Evolutionary conservation across 805 yeast species (phyloP).

Genomic region (Yamadazyma olivae): DNA sequence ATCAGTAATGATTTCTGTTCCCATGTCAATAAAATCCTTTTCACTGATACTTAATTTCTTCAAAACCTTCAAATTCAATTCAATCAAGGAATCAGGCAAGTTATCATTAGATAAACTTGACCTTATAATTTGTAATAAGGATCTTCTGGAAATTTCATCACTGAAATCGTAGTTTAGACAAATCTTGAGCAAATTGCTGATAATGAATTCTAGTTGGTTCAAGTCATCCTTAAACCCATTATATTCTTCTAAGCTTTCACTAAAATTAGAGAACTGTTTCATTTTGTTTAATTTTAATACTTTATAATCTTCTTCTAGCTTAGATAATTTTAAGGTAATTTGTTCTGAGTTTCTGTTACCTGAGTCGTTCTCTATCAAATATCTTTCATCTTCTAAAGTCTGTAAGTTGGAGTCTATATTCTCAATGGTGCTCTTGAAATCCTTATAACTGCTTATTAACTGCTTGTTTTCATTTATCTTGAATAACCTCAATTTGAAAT

Average conservation of each 20-base stretch:
- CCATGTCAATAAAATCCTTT: conserved; percentile 78
- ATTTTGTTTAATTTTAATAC: conserved; percentile 13
- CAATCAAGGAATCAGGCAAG: conserved; percentile 51
- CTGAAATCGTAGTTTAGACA: conserved; percentile 77
- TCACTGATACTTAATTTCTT: conserved; percentile 72
- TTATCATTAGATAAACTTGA: conserved; percentile 56
- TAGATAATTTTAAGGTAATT: neutral
- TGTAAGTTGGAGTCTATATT: conserved; percentile 6
- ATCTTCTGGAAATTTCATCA: conserved; percentile 87
- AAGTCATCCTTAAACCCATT: conserved; percentile 36
- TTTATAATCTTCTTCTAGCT: conserved; percentile 10
- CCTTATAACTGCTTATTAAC: conserved; percentile 18
- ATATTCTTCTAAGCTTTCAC: conserved; percentile 15
- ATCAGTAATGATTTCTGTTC: conserved; percentile 84
- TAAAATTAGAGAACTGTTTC: conserved; percentile 15
- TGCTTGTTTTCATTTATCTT: conserved; percentile 20
- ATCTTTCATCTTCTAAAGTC: conserved; percentile 18
- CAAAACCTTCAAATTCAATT: conserved; percentile 61
- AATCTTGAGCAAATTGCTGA: conserved; percentile 67
- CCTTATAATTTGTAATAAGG: conserved; percentile 51
- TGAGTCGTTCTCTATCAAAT: conserved; percentile 17
- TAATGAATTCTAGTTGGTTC: conserved; percentile 64
- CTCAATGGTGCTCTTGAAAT: conserved; percentile 7
- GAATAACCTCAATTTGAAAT: conserved; percentile 46
- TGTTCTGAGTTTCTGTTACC: conserved; percentile 12